Percentiles rank a stretch among this genome's conserved stretches.
These are phyloP conservation scores for Linaria vulgaris DNA, from an alignment of 257 asterid species.

Conservation along the genomic window DNA sequence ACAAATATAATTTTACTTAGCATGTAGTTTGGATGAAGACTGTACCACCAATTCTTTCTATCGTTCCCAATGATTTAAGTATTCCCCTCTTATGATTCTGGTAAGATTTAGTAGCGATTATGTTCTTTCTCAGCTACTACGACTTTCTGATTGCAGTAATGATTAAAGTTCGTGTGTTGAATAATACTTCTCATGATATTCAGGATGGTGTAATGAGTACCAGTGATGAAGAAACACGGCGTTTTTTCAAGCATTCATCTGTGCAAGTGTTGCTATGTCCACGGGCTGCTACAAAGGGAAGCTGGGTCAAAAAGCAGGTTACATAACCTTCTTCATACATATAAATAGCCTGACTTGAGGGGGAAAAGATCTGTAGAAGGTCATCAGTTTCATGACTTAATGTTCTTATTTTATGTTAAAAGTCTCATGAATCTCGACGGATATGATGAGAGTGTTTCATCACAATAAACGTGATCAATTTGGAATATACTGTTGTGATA, in stretches of 20 bases:
- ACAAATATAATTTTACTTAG: neutral
- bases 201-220: conserved; percentile 88
- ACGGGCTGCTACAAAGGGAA: conserved; percentile 75
- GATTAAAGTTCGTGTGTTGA: neutral
- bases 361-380: no score
- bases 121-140: conserved; percentile 15
- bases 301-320: conserved; percentile 73
- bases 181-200: conserved; percentile 21
- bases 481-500: neutral
- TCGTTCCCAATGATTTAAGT: neutral
- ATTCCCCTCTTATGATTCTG: conserved; percentile 1
- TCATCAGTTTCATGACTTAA: no score
- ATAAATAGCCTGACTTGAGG: no score
- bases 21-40: neutral
- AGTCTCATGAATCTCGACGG: no score
- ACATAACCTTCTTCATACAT: neutral
- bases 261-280: conserved; percentile 86
- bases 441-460: no score
- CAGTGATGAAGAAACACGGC: conserved; percentile 85
- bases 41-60: no score
- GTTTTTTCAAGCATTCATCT: conserved; percentile 84
- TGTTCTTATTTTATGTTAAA: no score
- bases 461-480: no score
- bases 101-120: neutral
- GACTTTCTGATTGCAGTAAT: neutral